Base-by-base conservation (phyloP, 2,329 filamentous ascomycete species). In the Fusarium solani-melongenae region DNA sequence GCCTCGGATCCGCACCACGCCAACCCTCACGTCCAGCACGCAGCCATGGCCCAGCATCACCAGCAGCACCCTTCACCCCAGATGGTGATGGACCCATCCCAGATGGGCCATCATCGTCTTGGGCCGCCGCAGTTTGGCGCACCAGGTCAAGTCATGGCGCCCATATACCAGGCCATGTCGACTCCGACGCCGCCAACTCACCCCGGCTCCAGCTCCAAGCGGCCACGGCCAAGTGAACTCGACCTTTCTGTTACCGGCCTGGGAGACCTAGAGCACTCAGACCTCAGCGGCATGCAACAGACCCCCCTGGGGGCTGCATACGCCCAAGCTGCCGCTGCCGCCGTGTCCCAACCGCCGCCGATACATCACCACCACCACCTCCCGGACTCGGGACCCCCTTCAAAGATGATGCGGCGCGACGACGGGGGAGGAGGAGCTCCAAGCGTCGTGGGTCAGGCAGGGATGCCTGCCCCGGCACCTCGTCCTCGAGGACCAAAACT, bases 401-500 rank as follows among this genome's bases (percentile, higher is more conserved):
- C 88, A 61, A 93, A 93, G 83, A 87, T 93, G 83, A 88, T 91
- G 84, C 86, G 91, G 74, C 86, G 90, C 78, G 88, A 90, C 77
- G 87, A 88, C 41, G 79, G 84, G 75, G 80, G 82, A 75, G 83
- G 90, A 84, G 85, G 93, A 10, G 92, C 93, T 34, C 93, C 93
- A n/a, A 96, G 92, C 78, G 92, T 97, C 53, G 94, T 98, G 60
- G 94, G 94, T 46, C 92, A 95, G 80, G 91, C 89, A 49, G 95
- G 95, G 58, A 98, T 98, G 95, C 95, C 95, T 15, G 84, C 89
- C 44, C 95, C 95, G 62, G 95, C 94, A 49, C 90, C 92, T 61
- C 87, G 93, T 76, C 95, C 95, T 11, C 91, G 93, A 69, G 94
- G 94, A 4, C 95, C 95, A 8, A 98, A 98, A 84, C 87, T 97